phyloP scores from a whole-genome alignment of 2,329 filamentous ascomycete species.

The Aspergillus sp. region DNA sequence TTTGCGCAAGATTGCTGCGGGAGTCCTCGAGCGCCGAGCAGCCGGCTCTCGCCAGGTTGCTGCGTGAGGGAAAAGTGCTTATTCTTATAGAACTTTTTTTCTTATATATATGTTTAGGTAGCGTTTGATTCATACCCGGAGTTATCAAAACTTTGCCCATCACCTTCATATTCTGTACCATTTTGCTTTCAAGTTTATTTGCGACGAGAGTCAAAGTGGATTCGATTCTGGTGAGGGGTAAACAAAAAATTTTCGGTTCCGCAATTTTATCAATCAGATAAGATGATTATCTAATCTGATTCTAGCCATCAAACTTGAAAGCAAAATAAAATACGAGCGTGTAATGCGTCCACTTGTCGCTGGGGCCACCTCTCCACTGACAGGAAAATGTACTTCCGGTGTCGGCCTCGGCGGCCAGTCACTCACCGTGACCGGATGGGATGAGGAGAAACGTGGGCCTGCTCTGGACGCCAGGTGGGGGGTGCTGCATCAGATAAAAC shows the following conservation, averaged over 20 bases:
- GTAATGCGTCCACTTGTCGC: not conserved
- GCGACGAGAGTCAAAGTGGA: not conserved
- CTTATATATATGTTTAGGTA: not conserved
- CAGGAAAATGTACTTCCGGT: not conserved
- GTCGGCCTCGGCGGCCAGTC: conserved; percentile 12
- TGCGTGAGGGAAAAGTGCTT: not conserved
- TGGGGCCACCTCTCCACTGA: not conserved
- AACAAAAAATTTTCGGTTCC: not conserved
- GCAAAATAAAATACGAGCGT: not conserved
- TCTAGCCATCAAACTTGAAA: not conserved
- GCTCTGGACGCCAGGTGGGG: not conserved
- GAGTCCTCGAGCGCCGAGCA: conserved; percentile 43
- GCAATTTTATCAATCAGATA: conserved; percentile 34
- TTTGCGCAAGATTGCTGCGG: conserved; percentile 53
- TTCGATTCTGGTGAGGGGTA: conserved; percentile 3
- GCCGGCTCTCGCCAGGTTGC: not conserved
- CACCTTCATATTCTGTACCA: not conserved
- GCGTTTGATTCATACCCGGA: conserved; percentile 3
- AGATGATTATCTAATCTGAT: conserved; percentile 38
- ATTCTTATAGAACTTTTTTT: not conserved
- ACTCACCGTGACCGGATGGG: not conserved
- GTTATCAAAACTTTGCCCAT: not conserved
- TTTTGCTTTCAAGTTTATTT: not conserved
- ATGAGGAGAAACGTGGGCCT: not conserved
- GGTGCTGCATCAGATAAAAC: conserved; percentile 1